Conservation (phyloP, 2,329 filamentous ascomycete genomes). For the Pyricularia grisea region DNA sequence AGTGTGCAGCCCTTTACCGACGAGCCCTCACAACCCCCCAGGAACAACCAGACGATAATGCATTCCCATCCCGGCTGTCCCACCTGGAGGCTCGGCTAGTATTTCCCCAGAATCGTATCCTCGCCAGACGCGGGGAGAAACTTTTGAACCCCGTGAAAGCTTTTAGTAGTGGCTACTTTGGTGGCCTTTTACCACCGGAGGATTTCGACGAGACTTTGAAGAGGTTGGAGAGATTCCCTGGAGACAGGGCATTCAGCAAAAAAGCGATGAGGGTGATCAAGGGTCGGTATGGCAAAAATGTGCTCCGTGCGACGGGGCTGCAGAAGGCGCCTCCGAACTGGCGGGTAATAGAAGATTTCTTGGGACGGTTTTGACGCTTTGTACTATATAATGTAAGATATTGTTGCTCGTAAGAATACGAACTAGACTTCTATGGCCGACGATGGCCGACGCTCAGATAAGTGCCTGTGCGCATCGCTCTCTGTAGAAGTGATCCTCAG, state of each 20-base stretch:
- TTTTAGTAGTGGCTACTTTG: not conserved
- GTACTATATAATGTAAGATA: not conserved
- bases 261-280: not conserved
- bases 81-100: not conserved
- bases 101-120: not conserved
- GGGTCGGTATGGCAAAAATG: not conserved
- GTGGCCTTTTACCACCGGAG: not conserved
- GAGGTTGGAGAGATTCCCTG: not conserved
- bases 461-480: too few species aligned
- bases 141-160: not conserved
- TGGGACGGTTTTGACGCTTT: not conserved
- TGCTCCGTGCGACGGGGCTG: not conserved
- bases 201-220: not conserved
- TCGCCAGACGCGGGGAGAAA: not conserved
- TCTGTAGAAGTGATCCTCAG: too few species aligned
- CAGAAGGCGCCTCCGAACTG: not conserved
- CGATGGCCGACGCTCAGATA: too few species aligned
- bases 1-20: not conserved
- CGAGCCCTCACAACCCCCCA: not conserved
- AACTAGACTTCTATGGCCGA: too few species aligned
- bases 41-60: not conserved
- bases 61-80: not conserved
- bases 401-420: not conserved
- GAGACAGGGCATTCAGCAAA: not conserved
- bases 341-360: not conserved